A percentile compares a stretch with the other conserved stretches of the same genome.
Conservation (phyloP, 768 basidiomycete genomes). For the Lactifluus pinguis region DNA sequence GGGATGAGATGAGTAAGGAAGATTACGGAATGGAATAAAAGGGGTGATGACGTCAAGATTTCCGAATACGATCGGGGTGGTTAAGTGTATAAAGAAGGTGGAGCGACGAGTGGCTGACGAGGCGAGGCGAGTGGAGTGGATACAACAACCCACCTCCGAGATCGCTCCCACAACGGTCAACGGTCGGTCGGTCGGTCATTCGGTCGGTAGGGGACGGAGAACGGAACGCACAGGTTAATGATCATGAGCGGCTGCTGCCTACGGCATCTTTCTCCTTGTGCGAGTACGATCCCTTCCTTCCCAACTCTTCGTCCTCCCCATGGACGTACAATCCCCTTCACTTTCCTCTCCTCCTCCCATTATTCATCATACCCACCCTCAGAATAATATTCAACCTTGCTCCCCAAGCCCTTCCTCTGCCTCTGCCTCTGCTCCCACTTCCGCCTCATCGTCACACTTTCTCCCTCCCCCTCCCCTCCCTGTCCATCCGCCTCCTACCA, state of each 20-base stretch:
- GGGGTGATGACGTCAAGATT: constrained; percentile 18
- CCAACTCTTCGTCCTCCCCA: constrained; percentile 6
- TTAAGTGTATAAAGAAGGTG: not conserved
- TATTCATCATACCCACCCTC: constrained; percentile 1
- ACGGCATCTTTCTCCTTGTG: constrained; percentile 12
- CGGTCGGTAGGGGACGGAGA: not conserved
- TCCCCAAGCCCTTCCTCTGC: constrained; percentile 11
- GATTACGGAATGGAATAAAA: not conserved
- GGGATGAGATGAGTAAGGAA: not conserved
- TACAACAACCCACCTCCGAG: constrained; percentile 1
- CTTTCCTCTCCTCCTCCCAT: not conserved
- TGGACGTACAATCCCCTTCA: constrained; percentile 8
- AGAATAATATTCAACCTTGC: not conserved
- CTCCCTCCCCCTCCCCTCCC: not conserved
- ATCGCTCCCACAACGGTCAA: constrained; percentile 2
- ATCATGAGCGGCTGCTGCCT: constrained; percentile 13
- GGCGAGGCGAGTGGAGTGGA: constrained; percentile 13
- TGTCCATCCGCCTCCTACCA: constrained; percentile 37
- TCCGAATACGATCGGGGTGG: constrained; percentile 14
- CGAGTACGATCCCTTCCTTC: constrained; percentile 3
- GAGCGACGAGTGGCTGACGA: constrained; percentile 3
- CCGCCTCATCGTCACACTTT: not conserved
- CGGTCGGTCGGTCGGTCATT: constrained; percentile 6
- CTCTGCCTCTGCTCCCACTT: not conserved
- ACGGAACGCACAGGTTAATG: not conserved